Percentiles rank a stretch among this genome's conserved stretches.
Conservation (phyloP, 2,329 filamentous ascomycete genomes). For the Talaromyces sp. region DNA sequence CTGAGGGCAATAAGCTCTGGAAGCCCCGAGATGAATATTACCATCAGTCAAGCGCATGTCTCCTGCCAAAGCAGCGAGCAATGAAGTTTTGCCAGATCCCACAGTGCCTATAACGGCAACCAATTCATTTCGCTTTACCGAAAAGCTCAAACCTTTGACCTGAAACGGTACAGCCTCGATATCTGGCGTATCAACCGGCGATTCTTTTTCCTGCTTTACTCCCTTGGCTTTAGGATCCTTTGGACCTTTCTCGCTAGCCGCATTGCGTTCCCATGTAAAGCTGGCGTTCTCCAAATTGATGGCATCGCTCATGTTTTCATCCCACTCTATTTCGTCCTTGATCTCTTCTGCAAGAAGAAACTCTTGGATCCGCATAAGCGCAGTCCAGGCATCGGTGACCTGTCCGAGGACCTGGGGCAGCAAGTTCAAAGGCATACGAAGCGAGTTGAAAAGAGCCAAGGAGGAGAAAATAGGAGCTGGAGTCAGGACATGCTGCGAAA, state of each 20-base stretch:
- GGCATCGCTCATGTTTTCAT: slow-evolving; percentile 48
- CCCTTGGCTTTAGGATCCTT: slow-evolving; percentile 5
- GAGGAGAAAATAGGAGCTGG: slow-evolving; percentile 87
- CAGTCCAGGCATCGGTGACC: slow-evolving; percentile 82
- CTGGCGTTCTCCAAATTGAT: slow-evolving; percentile 66
- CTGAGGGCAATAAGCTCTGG: slow-evolving; percentile 86
- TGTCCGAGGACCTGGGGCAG: slow-evolving; percentile 84
- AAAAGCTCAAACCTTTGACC: slow-evolving; percentile 32
- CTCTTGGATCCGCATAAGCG: slow-evolving; percentile 77
- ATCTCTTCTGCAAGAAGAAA: slow-evolving; percentile 84
- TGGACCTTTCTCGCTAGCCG: slow-evolving; percentile 14
- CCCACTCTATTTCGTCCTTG: slow-evolving; percentile 62
- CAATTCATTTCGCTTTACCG: slow-evolving; percentile 34
- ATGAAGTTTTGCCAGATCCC: slow-evolving; percentile 82
- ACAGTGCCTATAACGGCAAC: slow-evolving; percentile 60
- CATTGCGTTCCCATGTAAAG: slow-evolving; percentile 76
- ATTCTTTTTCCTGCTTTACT: slow-evolving; percentile 15
- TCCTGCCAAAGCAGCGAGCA: slow-evolving; percentile 82
- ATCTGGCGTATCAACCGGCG: slow-evolving; percentile 13
- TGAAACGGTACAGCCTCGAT: slow-evolving; percentile 33
- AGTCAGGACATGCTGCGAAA: slow-evolving; percentile 61
- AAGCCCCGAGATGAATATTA: slow-evolving; percentile 82
- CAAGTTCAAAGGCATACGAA: slow-evolving; percentile 84
- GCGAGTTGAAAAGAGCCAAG: slow-evolving; percentile 83
- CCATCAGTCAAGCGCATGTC: slow-evolving; percentile 75